Conservation (phyloP, 257 asterid genomes). For the Handroanthus guayacan region DNA sequence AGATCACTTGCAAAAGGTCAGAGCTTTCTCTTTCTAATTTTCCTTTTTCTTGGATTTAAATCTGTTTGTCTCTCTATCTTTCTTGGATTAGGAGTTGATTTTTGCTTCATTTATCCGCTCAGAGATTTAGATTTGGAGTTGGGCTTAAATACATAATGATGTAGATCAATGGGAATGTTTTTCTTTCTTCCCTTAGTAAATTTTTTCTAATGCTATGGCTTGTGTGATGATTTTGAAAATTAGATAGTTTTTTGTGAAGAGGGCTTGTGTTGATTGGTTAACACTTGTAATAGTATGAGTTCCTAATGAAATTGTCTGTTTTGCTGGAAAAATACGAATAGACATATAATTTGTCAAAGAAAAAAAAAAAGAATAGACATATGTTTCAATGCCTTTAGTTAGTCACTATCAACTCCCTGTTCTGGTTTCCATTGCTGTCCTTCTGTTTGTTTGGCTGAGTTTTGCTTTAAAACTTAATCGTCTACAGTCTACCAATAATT, state of each 20-base stretch:
- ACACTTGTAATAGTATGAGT: neutral
- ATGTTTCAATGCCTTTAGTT: conserved; percentile 26
- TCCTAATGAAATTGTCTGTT: conserved; percentile 12
- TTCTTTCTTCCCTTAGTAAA: neutral
- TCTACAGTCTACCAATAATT: neutral
- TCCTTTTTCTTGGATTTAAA: conserved; percentile 4
- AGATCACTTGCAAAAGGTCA: conserved; percentile 57
- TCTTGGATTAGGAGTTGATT: conserved; percentile 43
- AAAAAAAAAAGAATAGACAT: neutral
- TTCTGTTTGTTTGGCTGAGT: neutral
- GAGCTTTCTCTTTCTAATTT: conserved; percentile 38
- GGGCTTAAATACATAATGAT: conserved; percentile 5
- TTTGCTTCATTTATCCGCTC: neutral
- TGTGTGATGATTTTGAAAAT: conserved; percentile 29
- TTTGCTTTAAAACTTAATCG: conserved; percentile 28
- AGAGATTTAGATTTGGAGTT: conserved; percentile 37
- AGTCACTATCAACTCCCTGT: neutral
- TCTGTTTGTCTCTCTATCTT: conserved; percentile 18
- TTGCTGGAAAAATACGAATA: neutral
- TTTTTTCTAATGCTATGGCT: conserved; percentile 27
- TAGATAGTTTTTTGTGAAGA: conserved; percentile 21
- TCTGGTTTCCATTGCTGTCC: neutral
- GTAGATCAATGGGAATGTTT: conserved; percentile 28
- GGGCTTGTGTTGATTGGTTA: conserved; percentile 30
- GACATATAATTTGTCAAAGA: too few species aligned